phyloP scores from a whole-genome alignment of 202 grass and related monocot species.

The Hordeum pubiflorum region DNA sequence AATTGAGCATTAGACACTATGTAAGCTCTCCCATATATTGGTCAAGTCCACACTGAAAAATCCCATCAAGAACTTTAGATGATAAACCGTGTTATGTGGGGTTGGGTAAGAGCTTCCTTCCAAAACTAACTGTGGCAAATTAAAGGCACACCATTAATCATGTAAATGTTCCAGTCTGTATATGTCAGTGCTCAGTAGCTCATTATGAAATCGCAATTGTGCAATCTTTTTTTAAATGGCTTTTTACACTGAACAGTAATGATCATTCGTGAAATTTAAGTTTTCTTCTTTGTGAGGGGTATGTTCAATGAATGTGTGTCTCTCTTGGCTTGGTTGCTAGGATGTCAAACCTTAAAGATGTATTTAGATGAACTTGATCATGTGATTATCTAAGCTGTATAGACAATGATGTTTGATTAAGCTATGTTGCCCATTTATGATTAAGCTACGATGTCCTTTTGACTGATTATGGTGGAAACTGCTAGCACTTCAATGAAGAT shows the following conservation, averaged over 20 bases:
- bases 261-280: no score
- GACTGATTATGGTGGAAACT: not conserved
- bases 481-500: not conserved
- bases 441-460: not conserved
- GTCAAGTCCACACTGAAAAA: not conserved
- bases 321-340: no score
- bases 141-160: not conserved
- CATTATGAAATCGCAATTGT: not conserved
- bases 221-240: not conserved
- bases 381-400: not conserved
- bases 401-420: not conserved
- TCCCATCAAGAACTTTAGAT: not conserved
- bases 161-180: not conserved
- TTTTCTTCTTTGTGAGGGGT: not conserved
- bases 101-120: not conserved
- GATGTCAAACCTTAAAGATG: no score
- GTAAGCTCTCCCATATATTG: not conserved
- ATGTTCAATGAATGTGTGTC: not conserved
- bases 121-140: not conserved
- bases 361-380: not conserved
- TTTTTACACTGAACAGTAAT: not conserved
- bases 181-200: not conserved
- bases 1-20: not conserved
- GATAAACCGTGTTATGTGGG: not conserved
- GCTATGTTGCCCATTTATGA: not conserved